phyloP scores from a whole-genome alignment of 2,329 filamentous ascomycete species.

The Akanthomyces uredinophilus region DNA sequence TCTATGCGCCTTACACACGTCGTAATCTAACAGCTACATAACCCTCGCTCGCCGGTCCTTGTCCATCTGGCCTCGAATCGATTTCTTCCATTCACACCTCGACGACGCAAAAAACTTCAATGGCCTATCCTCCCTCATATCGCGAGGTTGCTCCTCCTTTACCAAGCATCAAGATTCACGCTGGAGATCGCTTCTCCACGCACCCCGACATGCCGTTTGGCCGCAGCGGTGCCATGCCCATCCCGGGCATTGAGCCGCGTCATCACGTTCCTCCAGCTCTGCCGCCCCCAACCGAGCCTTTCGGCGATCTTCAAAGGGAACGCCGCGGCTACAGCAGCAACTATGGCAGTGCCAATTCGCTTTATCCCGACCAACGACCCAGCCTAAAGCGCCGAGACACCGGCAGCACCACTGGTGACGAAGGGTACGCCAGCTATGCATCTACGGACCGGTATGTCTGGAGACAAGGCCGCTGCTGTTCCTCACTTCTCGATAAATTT shows the following conservation, averaged over 20 bases:
- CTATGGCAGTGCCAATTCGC: slow-evolving; percentile 37
- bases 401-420: slow-evolving; percentile 28
- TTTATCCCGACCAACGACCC: slow-evolving; percentile 30
- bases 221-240: slow-evolving; percentile 36
- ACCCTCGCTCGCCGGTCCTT: slow-evolving; percentile 1
- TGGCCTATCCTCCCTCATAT: slow-evolving; percentile 34
- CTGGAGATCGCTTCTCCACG: slow-evolving; percentile 25
- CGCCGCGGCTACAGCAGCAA: slow-evolving; percentile 28
- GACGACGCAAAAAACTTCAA: slow-evolving; percentile 16
- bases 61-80: background rate
- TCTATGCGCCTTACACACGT: slow-evolving; percentile 9
- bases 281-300: slow-evolving; percentile 40
- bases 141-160: slow-evolving; percentile 31
- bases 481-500: slow-evolving; percentile 17
- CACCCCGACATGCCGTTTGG: slow-evolving; percentile 30
- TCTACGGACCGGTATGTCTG: slow-evolving; percentile 33
- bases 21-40: slow-evolving; percentile 9
- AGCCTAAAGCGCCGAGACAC: slow-evolving; percentile 30
- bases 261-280: slow-evolving; percentile 38
- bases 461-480: slow-evolving; percentile 5
- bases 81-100: background rate
- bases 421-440: slow-evolving; percentile 40
- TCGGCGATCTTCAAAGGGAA: slow-evolving; percentile 28
- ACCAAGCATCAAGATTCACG: slow-evolving; percentile 33
- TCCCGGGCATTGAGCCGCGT: slow-evolving; percentile 33